These are phyloP conservation scores for Boletus sp. DNA, from an alignment of 1,284 basidiomycete species.

Conservation along the genomic window DNA sequence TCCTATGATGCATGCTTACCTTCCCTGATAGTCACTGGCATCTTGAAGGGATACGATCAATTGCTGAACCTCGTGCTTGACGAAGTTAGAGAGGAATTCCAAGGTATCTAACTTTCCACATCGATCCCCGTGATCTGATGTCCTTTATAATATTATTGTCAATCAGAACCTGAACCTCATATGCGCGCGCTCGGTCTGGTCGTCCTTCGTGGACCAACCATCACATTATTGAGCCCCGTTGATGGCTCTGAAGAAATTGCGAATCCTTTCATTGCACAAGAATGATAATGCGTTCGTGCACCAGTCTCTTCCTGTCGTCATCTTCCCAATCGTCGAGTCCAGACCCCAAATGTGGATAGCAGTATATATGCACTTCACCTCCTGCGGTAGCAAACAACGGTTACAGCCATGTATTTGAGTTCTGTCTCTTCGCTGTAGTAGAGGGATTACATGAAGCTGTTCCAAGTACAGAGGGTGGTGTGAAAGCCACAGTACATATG, in stretches of 20 bases:
- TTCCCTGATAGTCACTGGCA: slow-evolving; percentile 72
- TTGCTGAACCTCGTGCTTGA: slow-evolving; percentile 94
- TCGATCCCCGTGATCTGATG: slow-evolving; percentile 17
- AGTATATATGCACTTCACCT: background rate
- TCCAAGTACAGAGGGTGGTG: slow-evolving; percentile 8
- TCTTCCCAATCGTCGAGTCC: background rate
- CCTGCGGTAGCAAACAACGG: background rate
- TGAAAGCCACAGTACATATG: slow-evolving; percentile 13
- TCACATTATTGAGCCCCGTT: slow-evolving; percentile 88
- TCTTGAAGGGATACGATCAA: slow-evolving; percentile 95
- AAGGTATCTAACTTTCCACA: slow-evolving; percentile 44
- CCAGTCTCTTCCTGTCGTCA: background rate
- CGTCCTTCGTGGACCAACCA: slow-evolving; percentile 88
- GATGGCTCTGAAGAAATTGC: slow-evolving; percentile 90
- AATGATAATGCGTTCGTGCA: slow-evolving; percentile 27
- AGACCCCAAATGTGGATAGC: background rate
- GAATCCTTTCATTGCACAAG: slow-evolving; percentile 69
- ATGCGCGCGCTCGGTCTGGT: slow-evolving; percentile 75
- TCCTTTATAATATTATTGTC: background rate
- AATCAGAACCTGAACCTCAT: slow-evolving; percentile 59
- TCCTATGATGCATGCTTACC: background rate
- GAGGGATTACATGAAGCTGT: slow-evolving; percentile 15
- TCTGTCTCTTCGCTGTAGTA: slow-evolving; percentile 19
- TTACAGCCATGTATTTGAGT: slow-evolving; percentile 5
- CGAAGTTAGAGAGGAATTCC: slow-evolving; percentile 76